Percentiles rank a stretch among this genome's conserved stretches.
phyloP scores from a whole-genome alignment of 257 asterid species.

The Solanum clarkiae region DNA sequence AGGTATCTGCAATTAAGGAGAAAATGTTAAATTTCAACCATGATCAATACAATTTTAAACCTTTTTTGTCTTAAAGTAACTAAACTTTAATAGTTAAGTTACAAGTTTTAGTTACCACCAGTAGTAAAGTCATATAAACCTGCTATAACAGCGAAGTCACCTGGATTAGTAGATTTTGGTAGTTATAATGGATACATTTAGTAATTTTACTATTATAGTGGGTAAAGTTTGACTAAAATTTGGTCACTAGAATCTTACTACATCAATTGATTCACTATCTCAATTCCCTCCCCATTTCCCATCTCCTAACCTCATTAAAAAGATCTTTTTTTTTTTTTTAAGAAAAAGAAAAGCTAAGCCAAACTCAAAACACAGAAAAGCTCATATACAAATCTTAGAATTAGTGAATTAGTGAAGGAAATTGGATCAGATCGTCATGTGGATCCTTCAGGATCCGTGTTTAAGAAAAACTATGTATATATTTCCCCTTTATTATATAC shows the following conservation, averaged over 20 bases:
- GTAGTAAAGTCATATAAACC: neutral
- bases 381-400: neutral
- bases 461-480: too few relatives aligned
- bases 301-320: too few relatives aligned
- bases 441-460: too few relatives aligned
- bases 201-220: neutral
- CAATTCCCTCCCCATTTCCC: too few relatives aligned
- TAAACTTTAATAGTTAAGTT: neutral
- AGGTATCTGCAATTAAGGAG: constrained; percentile 33
- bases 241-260: neutral
- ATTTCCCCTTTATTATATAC: too few relatives aligned
- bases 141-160: neutral
- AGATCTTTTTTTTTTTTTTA: too few relatives aligned
- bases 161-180: neutral
- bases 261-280: too few relatives aligned
- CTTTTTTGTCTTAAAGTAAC: neutral
- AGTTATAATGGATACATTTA: neutral
- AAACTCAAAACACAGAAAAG: neutral
- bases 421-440: too few relatives aligned
- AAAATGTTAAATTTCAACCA: neutral
- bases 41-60: neutral
- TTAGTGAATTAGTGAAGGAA: too few relatives aligned
- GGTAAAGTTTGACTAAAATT: neutral
- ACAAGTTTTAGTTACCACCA: neutral
- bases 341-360: neutral